Evolutionary conservation across 495 filamentous ascomycete genomes (phyloP).

Genomic region (Penicillium pancosmium): DNA sequence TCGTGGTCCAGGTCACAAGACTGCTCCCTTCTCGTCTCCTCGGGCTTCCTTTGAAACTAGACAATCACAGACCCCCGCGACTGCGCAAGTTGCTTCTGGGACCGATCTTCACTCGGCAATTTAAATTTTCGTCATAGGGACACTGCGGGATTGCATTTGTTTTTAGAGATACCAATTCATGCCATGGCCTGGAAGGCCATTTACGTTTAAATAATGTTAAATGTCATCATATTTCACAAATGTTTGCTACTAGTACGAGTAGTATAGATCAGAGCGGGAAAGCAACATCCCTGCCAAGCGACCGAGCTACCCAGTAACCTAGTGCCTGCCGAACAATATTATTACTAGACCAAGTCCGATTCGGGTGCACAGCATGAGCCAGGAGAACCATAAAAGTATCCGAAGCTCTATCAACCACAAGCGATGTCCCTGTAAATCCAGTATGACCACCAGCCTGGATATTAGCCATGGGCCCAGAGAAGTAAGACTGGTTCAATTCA

Average conservation of each 20-base stretch:
- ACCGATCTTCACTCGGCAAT: not conserved
- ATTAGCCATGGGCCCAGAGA: conserved; percentile 30
- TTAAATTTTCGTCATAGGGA: not conserved
- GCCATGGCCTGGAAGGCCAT: not conserved
- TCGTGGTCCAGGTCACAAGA: not conserved
- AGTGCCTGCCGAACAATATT: conserved; percentile 29
- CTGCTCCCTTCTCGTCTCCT: not conserved
- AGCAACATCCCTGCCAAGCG: conserved; percentile 25
- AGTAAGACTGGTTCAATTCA: conserved; percentile 33
- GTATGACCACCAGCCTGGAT: conserved; percentile 28
- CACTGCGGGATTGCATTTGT: not conserved
- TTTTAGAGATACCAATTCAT: not conserved
- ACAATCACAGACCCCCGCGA: not conserved
- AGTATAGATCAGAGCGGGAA: conserved; percentile 11
- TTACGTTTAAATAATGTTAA: not conserved
- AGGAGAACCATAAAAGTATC: conserved; percentile 29
- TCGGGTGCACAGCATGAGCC: conserved; percentile 28
- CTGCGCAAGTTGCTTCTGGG: not conserved
- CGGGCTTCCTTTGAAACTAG: not conserved
- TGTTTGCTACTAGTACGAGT: not conserved
- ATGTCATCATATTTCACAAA: not conserved
- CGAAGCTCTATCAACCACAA: conserved; percentile 26
- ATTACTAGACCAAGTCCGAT: conserved; percentile 29
- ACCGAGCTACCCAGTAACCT: conserved; percentile 29
- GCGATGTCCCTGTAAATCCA: conserved; percentile 29